Evolutionary conservation across 179 eudicot genomes (phyloP).

Genomic region (Spinacia oleracea): DNA sequence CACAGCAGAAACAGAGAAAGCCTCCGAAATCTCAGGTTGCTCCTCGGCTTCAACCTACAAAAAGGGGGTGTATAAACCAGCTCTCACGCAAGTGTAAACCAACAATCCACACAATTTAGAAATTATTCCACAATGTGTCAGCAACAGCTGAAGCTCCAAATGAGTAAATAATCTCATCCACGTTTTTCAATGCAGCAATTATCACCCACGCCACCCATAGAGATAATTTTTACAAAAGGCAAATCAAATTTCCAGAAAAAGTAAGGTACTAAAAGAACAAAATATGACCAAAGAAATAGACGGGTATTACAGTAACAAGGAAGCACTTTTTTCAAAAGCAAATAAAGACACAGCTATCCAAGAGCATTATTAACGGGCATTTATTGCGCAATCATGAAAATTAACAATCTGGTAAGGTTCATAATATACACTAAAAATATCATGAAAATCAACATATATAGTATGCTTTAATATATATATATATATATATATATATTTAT

Average conservation of each 20-base stretch:
- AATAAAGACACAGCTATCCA: neutral
- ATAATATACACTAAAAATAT: no score
- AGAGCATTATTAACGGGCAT: neutral
- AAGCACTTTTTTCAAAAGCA: neutral
- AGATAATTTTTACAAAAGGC: neutral
- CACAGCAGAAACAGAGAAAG: constrained; percentile 83
- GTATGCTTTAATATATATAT: no score
- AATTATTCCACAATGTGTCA: neutral
- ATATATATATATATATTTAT: no score
- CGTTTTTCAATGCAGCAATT: neutral
- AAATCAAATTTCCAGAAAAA: neutral
- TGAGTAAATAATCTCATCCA: neutral
- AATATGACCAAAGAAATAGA: neutral
- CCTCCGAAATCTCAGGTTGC: constrained; percentile 92
- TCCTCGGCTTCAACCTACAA: constrained; percentile 95
- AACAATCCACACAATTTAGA: neutral
- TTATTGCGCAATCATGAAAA: neutral
- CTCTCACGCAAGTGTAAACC: neutral
- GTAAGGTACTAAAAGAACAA: neutral
- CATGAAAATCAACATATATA: neutral
- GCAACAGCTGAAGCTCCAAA: neutral
- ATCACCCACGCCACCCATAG: neutral
- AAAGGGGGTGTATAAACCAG: neutral
- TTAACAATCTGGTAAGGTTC: no score
- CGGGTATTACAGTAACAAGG: no score